Evolutionary conservation across 352 stramenopile species (phyloP).

Genomic region (Elongisporangium prolatum): DNA sequence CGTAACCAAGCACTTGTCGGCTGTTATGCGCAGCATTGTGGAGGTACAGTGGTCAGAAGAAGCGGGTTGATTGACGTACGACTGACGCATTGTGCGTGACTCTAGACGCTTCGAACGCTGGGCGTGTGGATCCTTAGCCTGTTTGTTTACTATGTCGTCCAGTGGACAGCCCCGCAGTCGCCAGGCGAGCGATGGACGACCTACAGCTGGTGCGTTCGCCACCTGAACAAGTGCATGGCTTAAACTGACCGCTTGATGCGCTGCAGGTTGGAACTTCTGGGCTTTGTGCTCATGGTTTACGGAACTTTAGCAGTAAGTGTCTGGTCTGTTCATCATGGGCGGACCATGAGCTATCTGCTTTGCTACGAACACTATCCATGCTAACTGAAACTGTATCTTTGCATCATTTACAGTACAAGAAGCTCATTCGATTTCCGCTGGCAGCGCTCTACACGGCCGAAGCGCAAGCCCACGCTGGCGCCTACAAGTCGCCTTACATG

Average conservation of each 20-base stretch:
- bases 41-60: constrained; percentile 36
- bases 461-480: constrained; percentile 22
- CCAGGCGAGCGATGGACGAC: constrained; percentile 67
- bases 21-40: constrained; percentile 77
- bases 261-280: constrained; percentile 61
- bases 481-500: constrained; percentile 77
- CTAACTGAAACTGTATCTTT: constrained; percentile 2
- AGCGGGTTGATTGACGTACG: not conserved
- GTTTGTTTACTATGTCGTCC: constrained; percentile 75
- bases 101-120: constrained; percentile 71
- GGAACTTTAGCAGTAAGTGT: constrained; percentile 68
- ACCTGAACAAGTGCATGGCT: not conserved
- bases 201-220: constrained; percentile 53
- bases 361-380: not conserved
- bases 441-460: constrained; percentile 46
- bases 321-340: constrained; percentile 1
- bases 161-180: constrained; percentile 55
- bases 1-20: constrained; percentile 82
- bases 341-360: not conserved
- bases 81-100: not conserved
- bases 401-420: constrained; percentile 61
- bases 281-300: constrained; percentile 79
- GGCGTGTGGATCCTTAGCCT: constrained; percentile 73
- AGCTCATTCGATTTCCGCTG: constrained; percentile 54
- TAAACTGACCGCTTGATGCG: not conserved